Evolutionary conservation across 1,139 yeast species (phyloP).

Genomic region (Eremothecium sinecaudum): DNA sequence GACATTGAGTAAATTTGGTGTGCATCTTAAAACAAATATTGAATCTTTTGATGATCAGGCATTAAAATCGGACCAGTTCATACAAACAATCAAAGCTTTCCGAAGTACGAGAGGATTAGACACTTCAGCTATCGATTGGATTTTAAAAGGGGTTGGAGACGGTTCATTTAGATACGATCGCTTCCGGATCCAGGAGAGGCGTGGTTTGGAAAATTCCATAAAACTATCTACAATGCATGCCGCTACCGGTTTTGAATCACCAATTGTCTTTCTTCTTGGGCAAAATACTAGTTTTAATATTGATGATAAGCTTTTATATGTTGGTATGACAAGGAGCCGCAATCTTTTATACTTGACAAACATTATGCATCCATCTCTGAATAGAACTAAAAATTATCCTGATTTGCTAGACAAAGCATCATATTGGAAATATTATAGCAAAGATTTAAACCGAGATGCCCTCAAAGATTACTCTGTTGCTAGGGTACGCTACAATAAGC

Average conservation of each 20-base stretch:
- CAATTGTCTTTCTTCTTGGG: conserved; percentile 51
- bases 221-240: conserved; percentile 59
- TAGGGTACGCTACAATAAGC: not conserved
- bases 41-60: too few relatives aligned
- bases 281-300: conserved; percentile 19
- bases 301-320: conserved; percentile 41
- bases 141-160: too few relatives aligned
- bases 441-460: too few relatives aligned
- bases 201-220: conserved; percentile 33
- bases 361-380: conserved; percentile 16
- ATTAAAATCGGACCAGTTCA: too few relatives aligned
- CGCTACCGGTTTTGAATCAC: conserved; percentile 65
- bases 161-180: too few relatives aligned
- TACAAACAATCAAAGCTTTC: too few relatives aligned
- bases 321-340: conserved; percentile 57
- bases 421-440: conserved; percentile 27
- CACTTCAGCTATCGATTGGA: too few relatives aligned
- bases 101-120: too few relatives aligned
- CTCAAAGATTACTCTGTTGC: conserved; percentile 9
- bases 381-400: not conserved
- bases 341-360: conserved; percentile 40
- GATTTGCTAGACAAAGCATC: conserved; percentile 10
- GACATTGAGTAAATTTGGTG: too few relatives aligned
- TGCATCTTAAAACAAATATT: too few relatives aligned
- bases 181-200: too few relatives aligned